A percentile compares a stretch with the other conserved stretches of the same genome.
These are phyloP conservation scores for Sugiyamaella pinicola DNA, from an alignment of 1,139 yeast genomes.

Conservation along the genomic window DNA sequence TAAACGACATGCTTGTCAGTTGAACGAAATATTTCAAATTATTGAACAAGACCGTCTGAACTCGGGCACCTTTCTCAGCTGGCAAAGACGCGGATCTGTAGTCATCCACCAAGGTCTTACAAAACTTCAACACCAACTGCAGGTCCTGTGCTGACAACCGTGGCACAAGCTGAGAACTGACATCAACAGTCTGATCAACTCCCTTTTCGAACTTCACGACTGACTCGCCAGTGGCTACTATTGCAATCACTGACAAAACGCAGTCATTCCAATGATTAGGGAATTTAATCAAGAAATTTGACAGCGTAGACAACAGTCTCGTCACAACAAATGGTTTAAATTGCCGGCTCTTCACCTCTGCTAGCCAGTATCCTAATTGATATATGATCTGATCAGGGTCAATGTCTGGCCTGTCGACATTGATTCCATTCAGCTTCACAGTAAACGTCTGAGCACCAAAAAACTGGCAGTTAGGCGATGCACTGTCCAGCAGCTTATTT, in stretches of 20 bases:
- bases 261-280: conserved; percentile 39
- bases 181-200: background rate
- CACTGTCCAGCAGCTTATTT: conserved; percentile 44
- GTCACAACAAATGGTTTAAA: conserved; percentile 37
- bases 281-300: conserved; percentile 39
- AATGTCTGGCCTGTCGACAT: conserved; percentile 22
- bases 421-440: conserved; percentile 48
- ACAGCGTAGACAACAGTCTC: conserved; percentile 41
- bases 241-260: conserved; percentile 22
- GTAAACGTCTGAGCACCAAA: conserved; percentile 66
- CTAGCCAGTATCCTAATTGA: conserved; percentile 37
- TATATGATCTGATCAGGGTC: conserved; percentile 27
- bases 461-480: conserved; percentile 52
- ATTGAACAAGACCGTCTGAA: conserved; percentile 21
- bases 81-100: conserved; percentile 22
- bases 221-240: conserved; percentile 12
- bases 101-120: conserved; percentile 37
- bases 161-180: conserved; percentile 1
- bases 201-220: background rate
- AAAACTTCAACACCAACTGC: conserved; percentile 31
- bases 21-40: conserved; percentile 20
- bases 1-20: conserved; percentile 16
- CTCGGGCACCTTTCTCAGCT: conserved; percentile 15
- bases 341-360: conserved; percentile 25
- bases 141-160: conserved; percentile 24